Base-by-base conservation (phyloP, 805 yeast genomes). In the Starmera amethionina region DNA sequence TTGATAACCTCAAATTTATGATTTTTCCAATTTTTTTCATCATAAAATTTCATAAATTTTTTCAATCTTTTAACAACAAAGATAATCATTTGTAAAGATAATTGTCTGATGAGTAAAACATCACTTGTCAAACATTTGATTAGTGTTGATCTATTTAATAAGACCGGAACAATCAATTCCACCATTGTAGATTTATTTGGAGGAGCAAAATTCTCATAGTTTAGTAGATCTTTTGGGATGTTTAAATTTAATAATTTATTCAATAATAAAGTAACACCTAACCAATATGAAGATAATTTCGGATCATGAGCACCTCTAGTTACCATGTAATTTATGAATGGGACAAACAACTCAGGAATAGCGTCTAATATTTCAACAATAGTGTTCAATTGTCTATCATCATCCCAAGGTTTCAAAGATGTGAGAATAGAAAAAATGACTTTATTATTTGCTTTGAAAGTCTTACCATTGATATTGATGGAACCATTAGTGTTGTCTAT, bases 251-350 rank as follows among this genome's bases (percentile, higher is more conserved):
- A 67, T 6, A 84, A 67, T 42, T 76, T 74, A 1, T 79, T 68
- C 35, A 80, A 61, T 3, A 86, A 57, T 22, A 80, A 64, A 1
- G 86, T 73, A 59, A 75, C 82, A 8, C 93, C 83, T 36, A 87
- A 67, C 88, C 94, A 89, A 63, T 82, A 86, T 11, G 90, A 79
- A 1, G 90, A 69, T 41, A 82, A 62, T 37, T 79, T 75, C 0
- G 97, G 95, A 45, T 84, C 94, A 53, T 84, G 82, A 15, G 77
- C 65, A 15, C 89, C 88, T 40, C 79, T 77, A 4, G 79, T 72
- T 3, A 74, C 69, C 12, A 78, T 51, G 61, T 77, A 70, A 42
- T 71, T 64, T 46, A 77, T 68, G 49, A 82, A 89, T 2, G 88
- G 83, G 1, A 86, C 78, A 1, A 84, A 68, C 18, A 90, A 64